Conservation (phyloP, 352 stramenopile genomes). For the Elongisporangium senticosum region DNA sequence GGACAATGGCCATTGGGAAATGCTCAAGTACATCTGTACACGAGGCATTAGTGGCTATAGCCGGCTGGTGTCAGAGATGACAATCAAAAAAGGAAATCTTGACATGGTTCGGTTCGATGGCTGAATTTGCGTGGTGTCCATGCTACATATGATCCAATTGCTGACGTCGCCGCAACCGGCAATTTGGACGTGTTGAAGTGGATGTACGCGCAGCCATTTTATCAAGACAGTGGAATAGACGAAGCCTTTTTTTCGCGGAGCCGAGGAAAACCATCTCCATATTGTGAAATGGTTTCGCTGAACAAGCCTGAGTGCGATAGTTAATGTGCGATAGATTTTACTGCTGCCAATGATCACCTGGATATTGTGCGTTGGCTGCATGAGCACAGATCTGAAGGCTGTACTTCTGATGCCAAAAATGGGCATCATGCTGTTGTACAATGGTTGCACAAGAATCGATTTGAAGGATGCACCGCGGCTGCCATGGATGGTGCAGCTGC, state of each 20-base stretch:
- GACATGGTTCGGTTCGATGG: conserved; percentile 22
- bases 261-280: conserved; percentile 12
- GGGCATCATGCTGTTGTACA: conserved; percentile 27
- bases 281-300: conserved; percentile 11
- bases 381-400: conserved; percentile 18
- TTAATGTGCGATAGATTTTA: conserved; percentile 11
- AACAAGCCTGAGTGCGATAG: conserved; percentile 7
- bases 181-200: conserved; percentile 15
- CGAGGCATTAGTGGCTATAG: background rate
- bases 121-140: background rate
- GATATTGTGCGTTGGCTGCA: conserved; percentile 16
- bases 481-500: conserved; percentile 39
- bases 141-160: conserved; percentile 13
- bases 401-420: conserved; percentile 21
- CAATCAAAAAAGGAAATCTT: background rate
- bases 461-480: conserved; percentile 33
- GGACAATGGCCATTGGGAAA: background rate
- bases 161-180: conserved; percentile 7
- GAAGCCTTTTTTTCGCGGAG: conserved; percentile 4
- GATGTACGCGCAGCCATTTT: conserved; percentile 2
- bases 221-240: background rate
- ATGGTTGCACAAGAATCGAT: conserved; percentile 24
- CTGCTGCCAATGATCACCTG: conserved; percentile 13
- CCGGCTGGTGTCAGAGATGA: too few species aligned
- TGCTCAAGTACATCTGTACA: conserved; percentile 10